These are phyloP conservation scores for Albophoma yamanashiensis DNA, from an alignment of 2,329 filamentous ascomycete species.

Conservation along the genomic window DNA sequence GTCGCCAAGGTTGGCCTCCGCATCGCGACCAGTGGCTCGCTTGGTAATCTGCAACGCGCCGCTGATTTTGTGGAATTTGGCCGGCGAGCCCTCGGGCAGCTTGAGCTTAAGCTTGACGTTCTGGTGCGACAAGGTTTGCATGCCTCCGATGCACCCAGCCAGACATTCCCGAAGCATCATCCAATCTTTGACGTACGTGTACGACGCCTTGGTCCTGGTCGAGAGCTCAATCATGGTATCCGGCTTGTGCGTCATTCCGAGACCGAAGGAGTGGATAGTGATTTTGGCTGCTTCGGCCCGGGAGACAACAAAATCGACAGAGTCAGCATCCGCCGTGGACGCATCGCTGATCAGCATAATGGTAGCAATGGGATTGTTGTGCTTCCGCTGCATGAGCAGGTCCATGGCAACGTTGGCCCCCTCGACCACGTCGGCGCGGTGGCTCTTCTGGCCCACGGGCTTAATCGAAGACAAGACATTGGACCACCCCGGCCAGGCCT, in stretches of 20 bases:
- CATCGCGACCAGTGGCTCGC: constrained; percentile 86
- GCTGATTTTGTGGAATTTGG: constrained; percentile 98
- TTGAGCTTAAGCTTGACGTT: constrained; percentile 94
- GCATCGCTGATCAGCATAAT: constrained; percentile 97
- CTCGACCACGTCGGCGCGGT: constrained; percentile 92
- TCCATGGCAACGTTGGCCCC: constrained; percentile 98
- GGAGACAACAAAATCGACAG: constrained; percentile 95
- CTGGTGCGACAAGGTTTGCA: constrained; percentile 94
- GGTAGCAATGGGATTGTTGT: constrained; percentile 87
- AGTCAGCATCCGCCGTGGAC: constrained; percentile 85
- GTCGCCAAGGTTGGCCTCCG: constrained; percentile 85
- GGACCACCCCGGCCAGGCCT: constrained; percentile 85
- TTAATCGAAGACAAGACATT: constrained; percentile 80
- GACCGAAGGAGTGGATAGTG: constrained; percentile 89
- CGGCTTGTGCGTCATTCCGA: constrained; percentile 94
- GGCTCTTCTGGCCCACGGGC: constrained; percentile 91
- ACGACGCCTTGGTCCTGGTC: constrained; percentile 88
- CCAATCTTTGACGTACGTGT: constrained; percentile 99
- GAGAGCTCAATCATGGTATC: constrained; percentile 98
- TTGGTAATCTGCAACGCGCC: constrained; percentile 94
- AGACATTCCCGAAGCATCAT: constrained; percentile 99
- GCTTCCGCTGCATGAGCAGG: constrained; percentile 92
- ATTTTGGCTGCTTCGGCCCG: constrained; percentile 96
- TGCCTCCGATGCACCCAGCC: constrained; percentile 80
- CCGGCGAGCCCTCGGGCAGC: constrained; percentile 88